Conservation (phyloP, 23 red algal species). For the Gracilariopsis chorda region DNA sequence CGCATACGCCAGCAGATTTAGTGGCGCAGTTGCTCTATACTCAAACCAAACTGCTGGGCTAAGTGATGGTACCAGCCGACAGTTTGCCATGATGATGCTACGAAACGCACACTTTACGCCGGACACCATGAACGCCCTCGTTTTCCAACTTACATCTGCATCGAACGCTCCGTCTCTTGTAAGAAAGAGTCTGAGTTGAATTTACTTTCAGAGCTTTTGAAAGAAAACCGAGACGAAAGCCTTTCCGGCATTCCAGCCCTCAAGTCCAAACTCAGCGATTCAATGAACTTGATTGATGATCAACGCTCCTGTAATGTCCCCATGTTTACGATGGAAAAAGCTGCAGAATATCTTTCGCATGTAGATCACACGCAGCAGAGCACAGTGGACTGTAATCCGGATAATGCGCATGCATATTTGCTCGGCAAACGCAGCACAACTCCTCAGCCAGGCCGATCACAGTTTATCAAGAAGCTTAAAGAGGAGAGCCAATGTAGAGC, state of each 20-base stretch:
- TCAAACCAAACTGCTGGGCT: neutral
- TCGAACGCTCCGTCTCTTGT: too few species aligned
- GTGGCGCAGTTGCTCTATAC: neutral
- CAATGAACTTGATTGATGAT: neutral
- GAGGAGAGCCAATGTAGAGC: neutral
- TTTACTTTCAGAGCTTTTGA: too few species aligned
- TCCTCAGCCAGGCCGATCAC: neutral
- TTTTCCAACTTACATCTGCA: constrained; percentile 13
- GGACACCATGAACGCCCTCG: neutral
- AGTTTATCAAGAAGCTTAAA: neutral
- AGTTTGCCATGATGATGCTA: constrained; percentile 9
- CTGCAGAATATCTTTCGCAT: constrained; percentile 16
- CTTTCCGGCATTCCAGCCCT: neutral
- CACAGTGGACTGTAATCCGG: too few species aligned
- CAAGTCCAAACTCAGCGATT: neutral
- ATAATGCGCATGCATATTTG: neutral
- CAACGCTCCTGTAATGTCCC: too few species aligned
- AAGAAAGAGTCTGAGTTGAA: too few species aligned
- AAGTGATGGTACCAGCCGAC: neutral
- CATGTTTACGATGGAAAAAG: neutral
- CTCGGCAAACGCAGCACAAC: neutral
- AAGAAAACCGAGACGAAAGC: too few species aligned
- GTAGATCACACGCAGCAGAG: neutral
- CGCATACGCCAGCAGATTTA: neutral
- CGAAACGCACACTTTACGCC: neutral